Base-by-base conservation (phyloP, 2,329 filamentous ascomycete genomes). In the Curvularia eragrostidis region DNA sequence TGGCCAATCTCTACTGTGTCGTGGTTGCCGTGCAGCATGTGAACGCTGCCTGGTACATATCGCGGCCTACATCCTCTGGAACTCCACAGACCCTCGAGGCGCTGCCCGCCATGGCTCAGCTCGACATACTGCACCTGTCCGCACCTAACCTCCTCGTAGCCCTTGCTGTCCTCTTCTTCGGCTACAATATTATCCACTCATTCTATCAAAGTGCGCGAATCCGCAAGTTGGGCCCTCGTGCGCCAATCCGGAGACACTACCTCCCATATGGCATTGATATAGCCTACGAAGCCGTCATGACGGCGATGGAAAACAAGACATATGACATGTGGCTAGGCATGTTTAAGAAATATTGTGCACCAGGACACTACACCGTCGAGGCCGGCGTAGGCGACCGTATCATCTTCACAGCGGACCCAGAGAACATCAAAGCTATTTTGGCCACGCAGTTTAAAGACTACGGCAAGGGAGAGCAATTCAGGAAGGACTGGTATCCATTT, bases 391-490 rank as follows among this genome's bases (percentile, higher is more conserved):
- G 86, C 1, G 82, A 84, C 47, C 85, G 90, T n/a, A 75, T 89
- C 21, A 75, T 96, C 58, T 83, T 95, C 70, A 97, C 93, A 0
- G 85, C 85, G 5, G 92, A 97, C 65, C 90, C 90, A 0, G 91
- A 96, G 70, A 97, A 97, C 72, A 90, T 96, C 80, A 96, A 97
- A 76, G 91, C 93, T 5, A 84, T 97, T 21, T 82, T 97, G n/a
- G 91, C 93, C 0, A 90, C 89, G 1, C 91, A 97, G 71, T 97
- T 97, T 71, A 78, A 79, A 39, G 91, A 96, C 71, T 97, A 88
- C 72, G 93, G 93, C 67, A 93, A 97, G 74, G 92, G 93, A 6
- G 78, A 87, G 61, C 77, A 81, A 21, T 96, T 96, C 78, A 89
- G 93, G 67, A 66, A 77, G 8, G 89, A 93, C 50, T 96, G 90